phyloP scores from a whole-genome alignment of 768 basidiomycete genomes.

The Lentinus tigrinus region DNA sequence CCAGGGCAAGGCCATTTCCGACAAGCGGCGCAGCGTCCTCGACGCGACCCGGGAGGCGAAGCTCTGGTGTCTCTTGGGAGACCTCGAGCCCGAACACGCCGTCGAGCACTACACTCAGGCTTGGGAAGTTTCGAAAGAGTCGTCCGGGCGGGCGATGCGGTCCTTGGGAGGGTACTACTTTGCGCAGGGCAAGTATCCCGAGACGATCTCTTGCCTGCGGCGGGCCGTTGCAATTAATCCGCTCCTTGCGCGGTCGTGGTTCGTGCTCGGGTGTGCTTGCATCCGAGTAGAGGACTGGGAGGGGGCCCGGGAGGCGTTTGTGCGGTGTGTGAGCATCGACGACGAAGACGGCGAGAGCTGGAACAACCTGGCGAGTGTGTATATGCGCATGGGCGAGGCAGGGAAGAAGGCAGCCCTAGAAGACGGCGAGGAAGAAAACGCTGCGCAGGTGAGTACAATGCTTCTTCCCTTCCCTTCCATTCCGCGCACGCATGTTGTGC shows the following conservation, averaged over 20 bases:
- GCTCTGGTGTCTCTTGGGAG: slow-evolving; percentile 92
- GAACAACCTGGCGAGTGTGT: slow-evolving; percentile 95
- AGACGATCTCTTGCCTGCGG: slow-evolving; percentile 65
- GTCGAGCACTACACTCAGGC: slow-evolving; percentile 76
- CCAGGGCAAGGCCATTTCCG: slow-evolving; percentile 53
- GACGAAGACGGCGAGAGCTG: slow-evolving; percentile 98
- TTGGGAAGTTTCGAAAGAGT: slow-evolving; percentile 78
- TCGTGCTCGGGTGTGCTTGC: slow-evolving; percentile 90
- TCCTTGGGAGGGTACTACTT: slow-evolving; percentile 87
- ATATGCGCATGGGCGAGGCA: slow-evolving; percentile 72
- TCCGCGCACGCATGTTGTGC: neutral
- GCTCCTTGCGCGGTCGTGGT: slow-evolving; percentile 86
- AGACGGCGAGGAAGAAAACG: slow-evolving; percentile 23
- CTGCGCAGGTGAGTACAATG: slow-evolving; percentile 17
- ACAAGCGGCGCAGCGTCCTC: slow-evolving; percentile 40
- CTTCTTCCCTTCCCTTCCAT: slow-evolving; percentile 1
- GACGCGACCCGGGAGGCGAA: slow-evolving; percentile 82
- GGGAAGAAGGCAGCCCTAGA: slow-evolving; percentile 29
- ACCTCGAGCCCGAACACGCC: slow-evolving; percentile 75
- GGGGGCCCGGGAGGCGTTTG: slow-evolving; percentile 80
- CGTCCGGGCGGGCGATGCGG: slow-evolving; percentile 88
- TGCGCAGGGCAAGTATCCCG: slow-evolving; percentile 56
- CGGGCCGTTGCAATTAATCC: slow-evolving; percentile 88
- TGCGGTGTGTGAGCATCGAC: slow-evolving; percentile 84
- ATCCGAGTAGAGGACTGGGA: slow-evolving; percentile 84